Percentiles rank a stretch among this genome's conserved stretches.
Evolutionary conservation across 306 rosid genomes (phyloP).

Genomic region (Cucumis hystrix): DNA sequence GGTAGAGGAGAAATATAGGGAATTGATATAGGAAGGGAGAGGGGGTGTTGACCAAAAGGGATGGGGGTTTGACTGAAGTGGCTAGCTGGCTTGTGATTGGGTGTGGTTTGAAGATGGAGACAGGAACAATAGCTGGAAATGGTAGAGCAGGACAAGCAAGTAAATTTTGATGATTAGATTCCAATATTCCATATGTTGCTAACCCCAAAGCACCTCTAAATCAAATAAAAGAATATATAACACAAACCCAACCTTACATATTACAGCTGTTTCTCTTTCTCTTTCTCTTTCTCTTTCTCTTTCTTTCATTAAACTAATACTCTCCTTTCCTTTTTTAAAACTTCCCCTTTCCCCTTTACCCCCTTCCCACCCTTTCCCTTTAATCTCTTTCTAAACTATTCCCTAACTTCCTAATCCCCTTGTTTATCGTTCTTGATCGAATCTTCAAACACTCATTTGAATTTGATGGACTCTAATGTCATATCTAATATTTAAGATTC

Average conservation of each 20-base stretch:
- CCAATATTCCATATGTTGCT: constrained; percentile 75
- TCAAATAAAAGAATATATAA: neutral
- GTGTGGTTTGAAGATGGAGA: constrained; percentile 11
- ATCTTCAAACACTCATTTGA: too few relatives aligned
- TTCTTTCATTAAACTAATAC: neutral
- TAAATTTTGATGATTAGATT: constrained; percentile 86
- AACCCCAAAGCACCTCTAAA: constrained; percentile 8
- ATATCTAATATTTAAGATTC: too few relatives aligned
- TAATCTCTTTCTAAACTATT: too few relatives aligned
- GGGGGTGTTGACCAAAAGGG: neutral
- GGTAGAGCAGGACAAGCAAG: constrained; percentile 72
- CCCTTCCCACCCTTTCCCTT: too few relatives aligned
- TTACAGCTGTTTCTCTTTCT: neutral
- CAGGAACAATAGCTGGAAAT: constrained; percentile 64
- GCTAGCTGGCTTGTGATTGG: constrained; percentile 20
- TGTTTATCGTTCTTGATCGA: too few relatives aligned
- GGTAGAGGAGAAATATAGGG: neutral
- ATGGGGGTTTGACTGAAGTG: constrained; percentile 32
- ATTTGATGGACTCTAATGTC: too few relatives aligned
- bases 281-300: neutral
- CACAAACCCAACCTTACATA: neutral
- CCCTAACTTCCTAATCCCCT: too few relatives aligned
- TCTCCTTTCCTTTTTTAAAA: neutral
- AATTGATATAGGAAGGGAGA: neutral
- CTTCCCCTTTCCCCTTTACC: neutral